Base-by-base conservation (phyloP, 345 rosid genomes). In the Hirschfeldia incana region DNA sequence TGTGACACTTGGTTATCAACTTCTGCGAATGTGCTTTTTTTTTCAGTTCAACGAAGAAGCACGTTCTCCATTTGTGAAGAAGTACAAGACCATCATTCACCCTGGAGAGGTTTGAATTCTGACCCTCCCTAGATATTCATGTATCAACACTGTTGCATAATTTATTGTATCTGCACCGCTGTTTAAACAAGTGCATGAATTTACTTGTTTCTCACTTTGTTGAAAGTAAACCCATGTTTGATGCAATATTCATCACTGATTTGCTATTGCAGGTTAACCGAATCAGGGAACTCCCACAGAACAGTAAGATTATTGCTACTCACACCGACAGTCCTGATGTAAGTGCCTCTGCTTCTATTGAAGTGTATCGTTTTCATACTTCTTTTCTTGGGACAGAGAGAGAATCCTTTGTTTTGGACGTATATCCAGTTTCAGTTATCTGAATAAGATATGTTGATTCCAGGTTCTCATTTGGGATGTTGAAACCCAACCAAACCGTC, bases 401-500 rank as follows among this genome's bases (percentile, higher is more conserved):
- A 26, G 32, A 49, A 74, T 74, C 60, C 61, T 37, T 46, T 49
- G 32, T 27, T 68, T 36, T 63, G 67, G 49, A 13, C 8, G 15
- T 67, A 42, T 26, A 27, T 33, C 29, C 12, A 17, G 37, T 66
- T 49, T 57, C 46, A 33, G 32, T 73, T 27, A 61, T 61, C 71
- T 80, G 51, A 61, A 9, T 80, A 67, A 73, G 4, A 15, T 65
- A 69, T 67, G 6, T 17, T 64, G 70, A 74, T 69, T 73, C 78
- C 83, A 96, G 99, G 95, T 96, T 84, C 97, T 93, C 76, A 88
- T 96, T 69, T 96, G 99, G 99, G 99, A 96, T 76, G 97, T 96
- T 65, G 99, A 93, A 84, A 88, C 98, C 70, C 99, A 96, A 83
- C 99, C 99, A 53, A 96, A 91, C 76, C 97, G 98, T 55, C 98